A percentile compares a stretch with the other conserved stretches of the same genome.
Evolutionary conservation across 1,284 basidiomycete species (phyloP).

Genomic region (Papiliotrema laurentii): DNA sequence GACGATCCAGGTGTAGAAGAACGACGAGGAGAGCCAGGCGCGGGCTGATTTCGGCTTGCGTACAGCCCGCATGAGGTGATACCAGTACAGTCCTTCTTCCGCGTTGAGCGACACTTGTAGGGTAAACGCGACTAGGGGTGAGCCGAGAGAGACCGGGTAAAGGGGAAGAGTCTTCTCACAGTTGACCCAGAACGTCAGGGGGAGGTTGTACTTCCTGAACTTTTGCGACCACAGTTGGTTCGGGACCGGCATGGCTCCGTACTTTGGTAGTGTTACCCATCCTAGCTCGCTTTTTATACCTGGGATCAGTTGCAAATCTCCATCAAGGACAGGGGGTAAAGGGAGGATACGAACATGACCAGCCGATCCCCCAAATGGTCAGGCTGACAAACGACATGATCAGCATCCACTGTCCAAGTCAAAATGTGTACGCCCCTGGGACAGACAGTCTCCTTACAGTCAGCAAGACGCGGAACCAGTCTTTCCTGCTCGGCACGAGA

Average conservation of each 20-base stretch:
- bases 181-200: not conserved
- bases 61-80: slow-evolving; percentile 27
- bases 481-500: slow-evolving; percentile 26
- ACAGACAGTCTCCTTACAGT: slow-evolving; percentile 9
- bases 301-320: not conserved
- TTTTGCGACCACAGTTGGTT: slow-evolving; percentile 12
- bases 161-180: not conserved
- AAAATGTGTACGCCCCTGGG: not conserved
- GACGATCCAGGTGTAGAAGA: slow-evolving; percentile 30
- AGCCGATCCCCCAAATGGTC: not conserved
- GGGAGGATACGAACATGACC: not conserved
- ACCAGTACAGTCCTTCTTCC: slow-evolving; percentile 36
- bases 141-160: not conserved
- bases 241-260: slow-evolving; percentile 22
- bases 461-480: slow-evolving; percentile 29
- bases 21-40: slow-evolving; percentile 25
- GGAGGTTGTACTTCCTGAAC: slow-evolving; percentile 2
- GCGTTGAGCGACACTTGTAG: slow-evolving; percentile 28
- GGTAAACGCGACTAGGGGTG: slow-evolving; percentile 16
- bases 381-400: not conserved
- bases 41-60: slow-evolving; percentile 17
- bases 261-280: slow-evolving; percentile 15
- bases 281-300: slow-evolving; percentile 25
- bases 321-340: not conserved
- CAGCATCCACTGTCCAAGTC: not conserved